phyloP scores from a whole-genome alignment of 2,329 filamentous ascomycete genomes.

The Aspergillus chevalieri region DNA sequence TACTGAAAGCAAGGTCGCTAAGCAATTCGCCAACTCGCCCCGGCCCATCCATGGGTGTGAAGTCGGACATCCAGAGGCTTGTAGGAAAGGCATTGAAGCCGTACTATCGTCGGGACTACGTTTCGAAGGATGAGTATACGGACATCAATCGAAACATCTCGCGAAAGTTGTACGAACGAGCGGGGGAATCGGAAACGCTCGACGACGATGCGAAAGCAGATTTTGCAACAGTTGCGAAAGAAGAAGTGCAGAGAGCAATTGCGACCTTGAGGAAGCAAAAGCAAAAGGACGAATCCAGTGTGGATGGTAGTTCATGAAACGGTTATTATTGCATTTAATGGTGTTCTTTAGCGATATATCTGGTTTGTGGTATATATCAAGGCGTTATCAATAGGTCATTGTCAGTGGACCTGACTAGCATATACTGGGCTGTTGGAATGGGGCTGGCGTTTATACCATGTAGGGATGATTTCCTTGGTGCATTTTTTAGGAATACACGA shows the following conservation, averaged over 20 bases:
- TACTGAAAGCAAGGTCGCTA: constrained; percentile 38
- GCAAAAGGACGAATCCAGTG: constrained; percentile 12
- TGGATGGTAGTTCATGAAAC: constrained; percentile 12
- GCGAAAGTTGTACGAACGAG: constrained; percentile 72
- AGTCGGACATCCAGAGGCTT: constrained; percentile 81
- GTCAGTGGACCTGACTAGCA: not conserved
- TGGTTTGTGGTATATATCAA: constrained; percentile 10
- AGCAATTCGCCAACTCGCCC: constrained; percentile 64
- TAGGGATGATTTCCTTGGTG: not conserved
- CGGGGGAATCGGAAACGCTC: constrained; percentile 52
- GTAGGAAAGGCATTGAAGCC: constrained; percentile 78
- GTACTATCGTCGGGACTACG: constrained; percentile 69
- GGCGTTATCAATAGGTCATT: constrained; percentile 10
- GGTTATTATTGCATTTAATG: constrained; percentile 11
- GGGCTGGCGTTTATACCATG: not conserved
- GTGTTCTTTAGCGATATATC: constrained; percentile 15
- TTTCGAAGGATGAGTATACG: constrained; percentile 86
- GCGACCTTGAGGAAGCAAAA: constrained; percentile 26
- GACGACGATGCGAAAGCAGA: constrained; percentile 60
- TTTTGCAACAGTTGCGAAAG: constrained; percentile 70
- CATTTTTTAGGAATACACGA: not conserved
- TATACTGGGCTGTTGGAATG: not conserved
- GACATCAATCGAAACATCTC: constrained; percentile 87
- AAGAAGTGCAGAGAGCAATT: constrained; percentile 73
- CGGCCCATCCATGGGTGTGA: constrained; percentile 70